Evolutionary conservation across 108 stramenopile species (phyloP).

Genomic region (Cyclotella choctawhatcheeana): DNA sequence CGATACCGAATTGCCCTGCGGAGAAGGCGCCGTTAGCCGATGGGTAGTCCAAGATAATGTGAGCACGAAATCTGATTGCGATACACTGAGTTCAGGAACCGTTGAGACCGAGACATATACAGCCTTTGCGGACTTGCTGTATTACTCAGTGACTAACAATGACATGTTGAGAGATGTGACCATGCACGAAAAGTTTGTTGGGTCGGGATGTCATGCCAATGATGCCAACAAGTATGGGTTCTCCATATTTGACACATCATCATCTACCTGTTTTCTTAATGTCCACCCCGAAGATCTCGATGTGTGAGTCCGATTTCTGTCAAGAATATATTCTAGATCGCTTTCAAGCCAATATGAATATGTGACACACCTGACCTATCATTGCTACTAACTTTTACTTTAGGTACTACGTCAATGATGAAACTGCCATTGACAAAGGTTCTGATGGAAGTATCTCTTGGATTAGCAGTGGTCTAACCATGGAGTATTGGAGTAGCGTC

Average conservation of each 20-base stretch:
- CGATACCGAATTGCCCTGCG: slow-evolving; percentile 4
- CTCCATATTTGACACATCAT: slow-evolving; percentile 1
- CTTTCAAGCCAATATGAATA: no score
- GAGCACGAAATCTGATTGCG: slow-evolving; percentile 7
- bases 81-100: neutral
- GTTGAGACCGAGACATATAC: neutral
- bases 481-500: slow-evolving; percentile 5
- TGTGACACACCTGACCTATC: no score
- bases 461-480: slow-evolving; percentile 5
- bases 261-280: slow-evolving; percentile 12
- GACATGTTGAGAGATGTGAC: slow-evolving; percentile 14
- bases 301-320: no score
- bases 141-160: slow-evolving; percentile 15
- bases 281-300: slow-evolving; percentile 15
- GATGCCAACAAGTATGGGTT: slow-evolving; percentile 22
- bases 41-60: slow-evolving; percentile 9
- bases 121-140: slow-evolving; percentile 19
- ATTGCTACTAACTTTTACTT: no score
- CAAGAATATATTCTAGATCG: no score
- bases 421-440: neutral
- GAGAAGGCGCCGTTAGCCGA: neutral
- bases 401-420: slow-evolving; percentile 11
- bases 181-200: slow-evolving; percentile 22
- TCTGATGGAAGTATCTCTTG: neutral
- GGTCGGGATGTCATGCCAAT: slow-evolving; percentile 8